Percentiles rank a stretch among this genome's conserved stretches.
Evolutionary conservation across 306 rosid genomes (phyloP).

Genomic region (Quercus bicolor): DNA sequence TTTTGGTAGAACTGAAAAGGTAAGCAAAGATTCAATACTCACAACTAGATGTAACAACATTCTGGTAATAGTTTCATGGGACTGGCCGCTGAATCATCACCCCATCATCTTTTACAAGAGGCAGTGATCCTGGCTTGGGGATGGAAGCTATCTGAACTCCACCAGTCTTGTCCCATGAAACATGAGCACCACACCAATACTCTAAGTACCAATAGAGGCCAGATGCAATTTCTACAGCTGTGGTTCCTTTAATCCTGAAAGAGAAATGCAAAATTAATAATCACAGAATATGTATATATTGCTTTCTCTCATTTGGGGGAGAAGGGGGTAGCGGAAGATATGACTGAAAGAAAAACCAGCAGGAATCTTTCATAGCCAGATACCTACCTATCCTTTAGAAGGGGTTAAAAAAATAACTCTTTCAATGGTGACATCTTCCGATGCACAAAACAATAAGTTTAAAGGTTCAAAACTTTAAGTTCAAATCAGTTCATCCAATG

Average conservation of each 20-base stretch:
- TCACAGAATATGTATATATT: too few species aligned
- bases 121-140: slow-evolving; percentile 81
- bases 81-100: slow-evolving; percentile 69
- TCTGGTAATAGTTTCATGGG: slow-evolving; percentile 94
- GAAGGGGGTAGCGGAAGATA: background rate
- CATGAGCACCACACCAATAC: slow-evolving; percentile 86
- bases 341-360: background rate
- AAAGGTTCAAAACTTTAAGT: too few species aligned
- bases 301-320: background rate
- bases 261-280: too few species aligned
- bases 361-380: too few species aligned
- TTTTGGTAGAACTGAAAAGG: background rate
- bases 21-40: slow-evolving; percentile 34
- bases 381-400: too few species aligned
- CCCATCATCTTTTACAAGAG: slow-evolving; percentile 54
- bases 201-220: slow-evolving; percentile 96
- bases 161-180: slow-evolving; percentile 95
- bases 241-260: slow-evolving; percentile 71
- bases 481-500: too few species aligned
- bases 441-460: too few species aligned
- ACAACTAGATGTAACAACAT: slow-evolving; percentile 97
- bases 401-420: too few species aligned
- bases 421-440: too few species aligned
- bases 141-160: slow-evolving; percentile 74
- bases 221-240: slow-evolving; percentile 82